Evolutionary conservation across 2,329 filamentous ascomycete genomes (phyloP).

Genomic region (Pseudogymnoascus sp.): DNA sequence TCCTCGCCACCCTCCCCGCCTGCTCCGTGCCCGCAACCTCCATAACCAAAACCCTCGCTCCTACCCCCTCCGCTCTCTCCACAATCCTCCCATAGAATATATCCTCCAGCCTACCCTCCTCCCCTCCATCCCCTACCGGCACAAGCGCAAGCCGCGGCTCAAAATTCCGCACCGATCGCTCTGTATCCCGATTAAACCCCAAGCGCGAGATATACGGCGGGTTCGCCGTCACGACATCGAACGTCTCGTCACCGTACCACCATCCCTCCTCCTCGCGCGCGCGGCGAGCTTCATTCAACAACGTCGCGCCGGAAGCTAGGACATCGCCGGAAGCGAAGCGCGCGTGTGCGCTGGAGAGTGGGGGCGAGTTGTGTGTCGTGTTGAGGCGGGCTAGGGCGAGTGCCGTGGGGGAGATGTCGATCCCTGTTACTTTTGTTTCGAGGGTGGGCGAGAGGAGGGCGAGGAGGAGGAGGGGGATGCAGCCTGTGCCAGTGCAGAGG

Average conservation of each 20-base stretch:
- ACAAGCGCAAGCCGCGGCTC: conserved; percentile 80
- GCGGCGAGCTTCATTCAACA: neutral
- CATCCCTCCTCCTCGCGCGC: neutral
- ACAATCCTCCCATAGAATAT: conserved; percentile 64
- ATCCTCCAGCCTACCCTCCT: conserved; percentile 32
- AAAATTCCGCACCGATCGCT: conserved; percentile 68
- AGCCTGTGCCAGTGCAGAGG: conserved; percentile 85
- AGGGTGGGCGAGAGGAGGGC: conserved; percentile 45
- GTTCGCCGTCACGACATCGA: conserved; percentile 67
- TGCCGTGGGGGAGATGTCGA: conserved; percentile 66
- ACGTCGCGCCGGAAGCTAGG: conserved; percentile 27
- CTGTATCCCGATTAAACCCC: conserved; percentile 56
- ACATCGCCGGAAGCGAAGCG: conserved; percentile 32
- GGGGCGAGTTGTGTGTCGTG: conserved; percentile 31
- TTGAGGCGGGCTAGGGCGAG: conserved; percentile 62
- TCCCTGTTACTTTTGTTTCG: conserved; percentile 55
- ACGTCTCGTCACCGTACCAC: neutral
- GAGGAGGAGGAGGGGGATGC: conserved; percentile 73
- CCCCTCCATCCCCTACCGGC: conserved; percentile 33
- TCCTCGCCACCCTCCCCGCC: conserved; percentile 53
- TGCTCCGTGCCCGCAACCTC: conserved; percentile 68
- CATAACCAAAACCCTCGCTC: conserved; percentile 53
- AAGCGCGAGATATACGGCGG: conserved; percentile 76
- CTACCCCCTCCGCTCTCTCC: conserved; percentile 41
- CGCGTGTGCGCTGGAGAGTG: neutral